Percentiles rank a stretch among this genome's conserved stretches.
Evolutionary conservation across 352 stramenopile species (phyloP).

Genomic region (Pythium brassicae): DNA sequence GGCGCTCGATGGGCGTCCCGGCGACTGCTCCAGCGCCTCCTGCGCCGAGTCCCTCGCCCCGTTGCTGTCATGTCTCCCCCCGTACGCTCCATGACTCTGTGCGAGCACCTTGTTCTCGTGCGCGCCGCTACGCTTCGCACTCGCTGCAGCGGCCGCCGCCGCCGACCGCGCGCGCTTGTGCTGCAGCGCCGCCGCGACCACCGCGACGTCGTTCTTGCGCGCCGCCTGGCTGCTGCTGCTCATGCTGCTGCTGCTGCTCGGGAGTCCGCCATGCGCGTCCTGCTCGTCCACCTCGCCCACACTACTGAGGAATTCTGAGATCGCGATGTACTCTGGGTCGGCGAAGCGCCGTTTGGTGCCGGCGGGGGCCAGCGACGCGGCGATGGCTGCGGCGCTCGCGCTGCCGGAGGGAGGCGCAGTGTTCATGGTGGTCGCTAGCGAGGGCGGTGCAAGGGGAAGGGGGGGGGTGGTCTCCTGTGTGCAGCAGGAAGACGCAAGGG

Average conservation of each 20-base stretch:
- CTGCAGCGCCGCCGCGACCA: not conserved
- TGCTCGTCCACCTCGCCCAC: constrained; percentile 64
- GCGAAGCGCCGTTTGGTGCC: constrained; percentile 23
- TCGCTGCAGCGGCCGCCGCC: not conserved
- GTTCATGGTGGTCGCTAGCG: constrained; percentile 6
- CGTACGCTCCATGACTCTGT: not conserved
- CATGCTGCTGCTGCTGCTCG: not conserved
- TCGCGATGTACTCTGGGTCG: constrained; percentile 57
- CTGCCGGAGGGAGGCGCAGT: not conserved
- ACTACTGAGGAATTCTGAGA: constrained; percentile 63
- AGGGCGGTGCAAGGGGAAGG: too few species aligned
- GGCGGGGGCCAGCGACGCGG: constrained; percentile 7
- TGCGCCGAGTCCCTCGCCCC: too few species aligned
- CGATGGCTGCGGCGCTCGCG: constrained; percentile 6
- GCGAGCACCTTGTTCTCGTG: not conserved
- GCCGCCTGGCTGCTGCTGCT: not conserved
- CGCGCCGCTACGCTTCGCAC: not conserved
- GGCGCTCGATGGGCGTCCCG: too few species aligned
- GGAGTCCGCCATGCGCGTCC: constrained; percentile 4
- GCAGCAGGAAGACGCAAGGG: too few species aligned
- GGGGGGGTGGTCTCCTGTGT: too few species aligned
- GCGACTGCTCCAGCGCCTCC: too few species aligned
- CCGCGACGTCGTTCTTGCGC: not conserved
- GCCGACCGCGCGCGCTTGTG: constrained; percentile 12
- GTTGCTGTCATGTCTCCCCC: too few species aligned